Conservation (phyloP, 2,329 filamentous ascomycete genomes). For the Sclerotinia nivalis region DNA sequence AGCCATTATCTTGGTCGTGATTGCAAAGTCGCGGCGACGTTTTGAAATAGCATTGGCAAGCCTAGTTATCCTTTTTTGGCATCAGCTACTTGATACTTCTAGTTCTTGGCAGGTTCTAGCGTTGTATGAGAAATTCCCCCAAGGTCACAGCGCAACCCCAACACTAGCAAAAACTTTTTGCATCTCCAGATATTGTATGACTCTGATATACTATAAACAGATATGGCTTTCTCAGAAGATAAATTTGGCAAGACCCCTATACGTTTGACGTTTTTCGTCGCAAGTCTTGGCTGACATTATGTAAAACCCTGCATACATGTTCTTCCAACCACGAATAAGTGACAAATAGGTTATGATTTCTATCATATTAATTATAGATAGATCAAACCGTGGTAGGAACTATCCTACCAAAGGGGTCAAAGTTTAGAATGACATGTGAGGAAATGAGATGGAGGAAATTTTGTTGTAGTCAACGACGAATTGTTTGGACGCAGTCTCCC, state of each 20-base stretch:
- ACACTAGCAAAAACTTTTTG: constrained; percentile 3
- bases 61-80: constrained; percentile 7
- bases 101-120: constrained; percentile 18
- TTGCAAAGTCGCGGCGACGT: constrained; percentile 6
- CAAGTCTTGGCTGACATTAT: constrained; percentile 22
- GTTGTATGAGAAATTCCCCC: constrained; percentile 1
- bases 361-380: not conserved
- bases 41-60: constrained; percentile 12
- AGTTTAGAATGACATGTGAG: not conserved
- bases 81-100: constrained; percentile 9
- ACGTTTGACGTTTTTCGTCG: constrained; percentile 17
- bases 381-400: not conserved
- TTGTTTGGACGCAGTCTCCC: not conserved
- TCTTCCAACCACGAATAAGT: not conserved
- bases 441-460: constrained; percentile 2
- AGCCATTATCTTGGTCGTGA: constrained; percentile 13
- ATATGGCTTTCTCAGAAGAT: not conserved
- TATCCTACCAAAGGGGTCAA: not conserved
- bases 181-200: not conserved
- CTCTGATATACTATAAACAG: constrained; percentile 9
- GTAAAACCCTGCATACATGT: not conserved
- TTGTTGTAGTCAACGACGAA: constrained; percentile 2
- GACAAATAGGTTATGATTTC: not conserved
- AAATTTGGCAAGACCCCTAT: not conserved
- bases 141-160: constrained; percentile 17